Conservation (phyloP, 1,284 basidiomycete genomes). For the Schizophyllum commune region DNA sequence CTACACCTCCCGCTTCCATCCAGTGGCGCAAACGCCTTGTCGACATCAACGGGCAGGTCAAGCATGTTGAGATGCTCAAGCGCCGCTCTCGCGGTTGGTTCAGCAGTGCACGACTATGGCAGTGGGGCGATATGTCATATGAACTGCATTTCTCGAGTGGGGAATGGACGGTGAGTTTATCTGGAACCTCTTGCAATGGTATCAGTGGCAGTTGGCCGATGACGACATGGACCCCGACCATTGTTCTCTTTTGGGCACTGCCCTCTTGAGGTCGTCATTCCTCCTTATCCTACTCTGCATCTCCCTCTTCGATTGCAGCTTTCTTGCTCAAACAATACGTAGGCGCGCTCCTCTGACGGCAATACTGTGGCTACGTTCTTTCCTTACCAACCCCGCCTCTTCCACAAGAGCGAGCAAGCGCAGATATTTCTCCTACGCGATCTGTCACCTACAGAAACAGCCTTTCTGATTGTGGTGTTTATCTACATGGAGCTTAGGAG, state of each 20-base stretch:
- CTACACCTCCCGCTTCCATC: background rate
- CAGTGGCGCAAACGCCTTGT: background rate
- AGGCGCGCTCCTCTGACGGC: background rate
- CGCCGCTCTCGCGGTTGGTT: background rate
- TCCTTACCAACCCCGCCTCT: background rate
- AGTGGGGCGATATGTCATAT: background rate
- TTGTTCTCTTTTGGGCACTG: background rate
- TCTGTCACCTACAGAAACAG: background rate
- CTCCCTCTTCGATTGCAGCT: background rate
- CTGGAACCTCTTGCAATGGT: background rate
- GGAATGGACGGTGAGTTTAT: background rate
- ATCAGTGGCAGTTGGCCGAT: background rate
- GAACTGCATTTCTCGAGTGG: background rate
- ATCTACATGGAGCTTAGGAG: background rate
- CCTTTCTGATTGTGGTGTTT: background rate
- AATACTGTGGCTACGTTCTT: background rate
- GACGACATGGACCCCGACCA: background rate
- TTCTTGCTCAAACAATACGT: no score
- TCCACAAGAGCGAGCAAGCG: background rate
- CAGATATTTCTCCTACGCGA: background rate
- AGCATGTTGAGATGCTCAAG: background rate
- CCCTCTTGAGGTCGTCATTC: background rate
- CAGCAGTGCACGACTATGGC: background rate
- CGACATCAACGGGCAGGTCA: background rate
- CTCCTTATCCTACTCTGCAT: background rate